These are phyloP conservation scores for Daedalea quercina DNA, from an alignment of 768 basidiomycete species.

Conservation along the genomic window DNA sequence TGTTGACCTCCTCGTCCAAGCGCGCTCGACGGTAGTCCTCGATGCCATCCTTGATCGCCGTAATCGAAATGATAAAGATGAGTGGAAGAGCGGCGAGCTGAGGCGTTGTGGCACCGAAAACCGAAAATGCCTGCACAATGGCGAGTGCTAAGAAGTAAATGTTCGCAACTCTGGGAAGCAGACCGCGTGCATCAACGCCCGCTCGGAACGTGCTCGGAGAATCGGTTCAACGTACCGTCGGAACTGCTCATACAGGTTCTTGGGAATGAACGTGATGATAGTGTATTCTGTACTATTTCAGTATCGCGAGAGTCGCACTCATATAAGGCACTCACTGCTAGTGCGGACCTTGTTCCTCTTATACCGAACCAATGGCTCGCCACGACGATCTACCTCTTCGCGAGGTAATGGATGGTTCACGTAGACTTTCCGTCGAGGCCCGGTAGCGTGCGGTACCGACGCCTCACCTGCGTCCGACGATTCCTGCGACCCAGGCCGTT, in stretches of 20 bases:
- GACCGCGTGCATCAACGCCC: background rate
- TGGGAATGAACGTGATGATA: constrained; percentile 82
- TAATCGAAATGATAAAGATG: constrained; percentile 79
- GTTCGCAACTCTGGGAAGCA: constrained; percentile 65
- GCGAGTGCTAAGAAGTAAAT: constrained; percentile 86
- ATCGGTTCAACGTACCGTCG: constrained; percentile 43
- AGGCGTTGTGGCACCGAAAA: constrained; percentile 86
- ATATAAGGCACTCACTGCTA: constrained; percentile 54
- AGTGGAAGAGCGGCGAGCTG: constrained; percentile 81
- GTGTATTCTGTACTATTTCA: constrained; percentile 66
- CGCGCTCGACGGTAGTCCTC: constrained; percentile 90
- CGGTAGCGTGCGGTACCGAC: constrained; percentile 33
- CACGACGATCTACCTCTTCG: constrained; percentile 57
- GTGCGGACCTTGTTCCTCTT: constrained; percentile 91
- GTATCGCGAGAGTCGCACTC: background rate
- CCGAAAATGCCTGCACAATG: constrained; percentile 80
- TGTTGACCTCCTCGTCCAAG: constrained; percentile 93
- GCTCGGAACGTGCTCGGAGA: background rate
- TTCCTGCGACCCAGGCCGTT: constrained; percentile 18
- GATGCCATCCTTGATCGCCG: constrained; percentile 91
- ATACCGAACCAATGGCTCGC: constrained; percentile 78
- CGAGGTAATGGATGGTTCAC: constrained; percentile 67
- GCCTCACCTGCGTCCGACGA: constrained; percentile 19
- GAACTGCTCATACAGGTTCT: constrained; percentile 95
- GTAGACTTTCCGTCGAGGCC: constrained; percentile 67